Evolutionary conservation across 2,329 filamentous ascomycete species (phyloP), one percentile per base, ranked within the genome.

Genomic region (Fusarium udum): DNA sequence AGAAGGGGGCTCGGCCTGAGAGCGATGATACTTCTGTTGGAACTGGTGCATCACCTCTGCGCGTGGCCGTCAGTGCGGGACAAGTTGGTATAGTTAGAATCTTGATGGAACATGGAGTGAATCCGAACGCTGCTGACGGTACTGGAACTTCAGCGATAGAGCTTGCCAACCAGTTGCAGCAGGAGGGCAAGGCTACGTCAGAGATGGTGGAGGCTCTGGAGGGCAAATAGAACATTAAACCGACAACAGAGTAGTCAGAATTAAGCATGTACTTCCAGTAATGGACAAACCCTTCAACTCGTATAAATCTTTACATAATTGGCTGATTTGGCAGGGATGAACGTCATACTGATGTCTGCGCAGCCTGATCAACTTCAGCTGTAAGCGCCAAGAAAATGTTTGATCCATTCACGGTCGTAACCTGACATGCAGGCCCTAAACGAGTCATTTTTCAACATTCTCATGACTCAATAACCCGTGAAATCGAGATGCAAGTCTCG

Each of bases 371-470:
- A 6, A 0, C 20, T 53, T 53, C 51, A 28, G 51, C 24, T 37
- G 7, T 28, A 37, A 53, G 18, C 24, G 34, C 51, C 51, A 53
- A 53, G 51, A 2, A 36, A 37, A 9, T 0, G 10, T 16, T 2
- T 26, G 14, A 22, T 53, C 49, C 49, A 37, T 26, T 37, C 24
- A 37, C 7, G 4, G 2, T 12, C 3, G 4, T 37, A 2, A 2
- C 10, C 5, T 4, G 2, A 16, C 20, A 26, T 37, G 32, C 24
- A 37, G 32, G n/a, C 22, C 51, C 37, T 3, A 13, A 4, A 53
- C 0, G 51, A 37, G 5, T 37, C 24, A 37, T 22, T 2, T 7
- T 1, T 6, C 7, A 3, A 1, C 0, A 37, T 6, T 0, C 2
- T 2, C 10, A 37, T 37, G 18, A 37, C 7, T 28, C 31, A 16